Evolutionary conservation across 2,329 filamentous ascomycete species (phyloP).

Genomic region (Aspergillus vadensis): DNA sequence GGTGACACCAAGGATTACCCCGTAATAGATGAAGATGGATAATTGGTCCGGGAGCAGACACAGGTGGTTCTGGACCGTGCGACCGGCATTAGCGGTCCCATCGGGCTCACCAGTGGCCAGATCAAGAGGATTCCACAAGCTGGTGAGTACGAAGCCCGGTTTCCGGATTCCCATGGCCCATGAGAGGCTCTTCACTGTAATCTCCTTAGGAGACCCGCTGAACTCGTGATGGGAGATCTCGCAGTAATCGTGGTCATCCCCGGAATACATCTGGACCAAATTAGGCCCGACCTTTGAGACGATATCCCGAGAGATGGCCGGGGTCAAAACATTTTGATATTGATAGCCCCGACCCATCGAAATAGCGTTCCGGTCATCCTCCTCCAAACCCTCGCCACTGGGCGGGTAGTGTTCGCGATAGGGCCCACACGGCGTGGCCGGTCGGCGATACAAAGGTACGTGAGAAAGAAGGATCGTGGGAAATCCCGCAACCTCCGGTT

Average conservation of each 20-base stretch:
- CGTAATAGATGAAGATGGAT: conserved; percentile 79
- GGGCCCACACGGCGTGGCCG: conserved; percentile 84
- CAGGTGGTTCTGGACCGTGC: conserved; percentile 81
- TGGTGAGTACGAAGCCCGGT: conserved; percentile 85
- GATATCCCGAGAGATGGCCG: conserved; percentile 73
- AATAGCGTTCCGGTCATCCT: conserved; percentile 76
- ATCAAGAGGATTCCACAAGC: conserved; percentile 89
- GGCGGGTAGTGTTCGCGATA: conserved; percentile 82
- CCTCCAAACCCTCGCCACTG: conserved; percentile 57
- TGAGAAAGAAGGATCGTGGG: conserved; percentile 89
- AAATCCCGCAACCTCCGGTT: conserved; percentile 57
- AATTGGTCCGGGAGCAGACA: conserved; percentile 90
- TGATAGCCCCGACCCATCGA: conserved; percentile 80
- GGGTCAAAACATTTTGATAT: conserved; percentile 90
- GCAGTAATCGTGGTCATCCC: conserved; percentile 98
- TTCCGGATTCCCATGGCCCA: conserved; percentile 94
- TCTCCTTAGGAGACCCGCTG: conserved; percentile 68
- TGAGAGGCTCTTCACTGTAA: conserved; percentile 91
- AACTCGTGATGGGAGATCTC: conserved; percentile 77
- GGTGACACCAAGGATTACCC: conserved; percentile 60
- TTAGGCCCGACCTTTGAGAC: conserved; percentile 74
- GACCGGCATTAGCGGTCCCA: conserved; percentile 22
- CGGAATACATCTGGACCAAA: conserved; percentile 83
- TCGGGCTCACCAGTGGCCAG: conserved; percentile 41
- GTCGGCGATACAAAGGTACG: conserved; percentile 80